Base-by-base conservation (phyloP, 768 basidiomycete species). In the Tricholoma hemisulphureum region DNA sequence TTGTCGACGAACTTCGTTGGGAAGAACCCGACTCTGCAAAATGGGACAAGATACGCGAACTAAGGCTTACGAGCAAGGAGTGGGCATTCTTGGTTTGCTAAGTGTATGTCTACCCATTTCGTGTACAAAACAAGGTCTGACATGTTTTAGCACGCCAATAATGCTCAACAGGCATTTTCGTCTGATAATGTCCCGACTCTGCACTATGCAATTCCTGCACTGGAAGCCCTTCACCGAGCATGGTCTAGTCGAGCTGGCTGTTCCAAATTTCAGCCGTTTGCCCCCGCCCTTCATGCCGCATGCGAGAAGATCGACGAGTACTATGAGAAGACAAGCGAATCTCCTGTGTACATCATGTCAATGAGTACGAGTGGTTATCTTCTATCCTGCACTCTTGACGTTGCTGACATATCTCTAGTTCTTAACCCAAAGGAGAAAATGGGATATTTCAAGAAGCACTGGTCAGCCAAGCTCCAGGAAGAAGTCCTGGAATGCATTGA, bases 1-100 rank as follows among this genome's bases (percentile, higher is more conserved):
- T 73, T 56, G 57, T 74, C 7, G 51, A 62, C 34, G 60, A 69
- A n/a, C 58, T 71, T 9, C 35, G 43, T 14, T 54, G 29, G 6
- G 62, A 66, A 43, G 73, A 72, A 54, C 51, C 35, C 11, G 65
- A 66, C 34, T 35, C 10, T n/a, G n/a, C n/a, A n/a, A n/a, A n/a
- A n/a, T n/a, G n/a, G n/a, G n/a, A n/a, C n/a, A n/a, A n/a, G n/a
- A n/a, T n/a, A n/a, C n/a, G n/a, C n/a, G 41, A 53, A 3, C 57
- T 73, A 2, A 37, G 59, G 10, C 63, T 72, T 4, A 55, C 53
- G 1, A 45, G 53, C 3, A 61, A 63, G 0, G 68, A 73, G 51
- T 73, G 72, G 71, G 37, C 34, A 3, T 61, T n/a, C n/a, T n/a
- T 7, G 58, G 58, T 35, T 18, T 70, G 4, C 61, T 72, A 14